These are phyloP conservation scores for Chloris gayana DNA, from an alignment of 176 grass and related monocot species.

Conservation along the genomic window DNA sequence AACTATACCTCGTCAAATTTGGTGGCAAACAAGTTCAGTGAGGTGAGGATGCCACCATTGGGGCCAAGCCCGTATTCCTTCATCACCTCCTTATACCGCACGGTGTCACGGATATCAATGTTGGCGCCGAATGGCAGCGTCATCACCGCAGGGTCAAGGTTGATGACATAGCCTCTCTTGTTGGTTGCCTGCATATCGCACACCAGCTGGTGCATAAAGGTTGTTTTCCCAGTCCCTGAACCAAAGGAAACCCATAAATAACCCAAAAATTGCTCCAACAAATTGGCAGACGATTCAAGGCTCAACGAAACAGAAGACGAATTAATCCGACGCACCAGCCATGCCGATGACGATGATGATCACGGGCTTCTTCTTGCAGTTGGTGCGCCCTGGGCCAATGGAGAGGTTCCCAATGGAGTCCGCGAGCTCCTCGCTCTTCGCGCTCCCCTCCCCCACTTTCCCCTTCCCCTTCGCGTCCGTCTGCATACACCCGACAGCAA, in stretches of 20 bases:
- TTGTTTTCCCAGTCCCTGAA: constrained; percentile 91
- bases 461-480: constrained; percentile 40
- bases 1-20: constrained; percentile 78
- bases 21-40: constrained; percentile 83
- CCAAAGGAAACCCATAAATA: constrained; percentile 1
- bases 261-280: not conserved
- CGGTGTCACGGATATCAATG: constrained; percentile 91
- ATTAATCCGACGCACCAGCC: constrained; percentile 58
- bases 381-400: constrained; percentile 47
- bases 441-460: constrained; percentile 42
- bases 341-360: constrained; percentile 93
- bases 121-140: constrained; percentile 88
- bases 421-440: constrained; percentile 63
- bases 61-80: constrained; percentile 95
- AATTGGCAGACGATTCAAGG: not conserved
- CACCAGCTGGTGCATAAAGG: constrained; percentile 84
- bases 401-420: constrained; percentile 76
- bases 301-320: not conserved
- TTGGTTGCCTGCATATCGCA: constrained; percentile 64
- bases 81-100: constrained; percentile 96
- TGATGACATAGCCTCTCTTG: constrained; percentile 80
- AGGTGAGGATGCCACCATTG: constrained; percentile 94
- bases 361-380: constrained; percentile 89
- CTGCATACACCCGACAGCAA: constrained; percentile 27
- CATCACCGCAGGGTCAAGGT: constrained; percentile 92